Percentiles rank a stretch among this genome's conserved stretches.
These are phyloP conservation scores for Rhododendron vialii DNA, from an alignment of 148 eudicot species.

Conservation along the genomic window DNA sequence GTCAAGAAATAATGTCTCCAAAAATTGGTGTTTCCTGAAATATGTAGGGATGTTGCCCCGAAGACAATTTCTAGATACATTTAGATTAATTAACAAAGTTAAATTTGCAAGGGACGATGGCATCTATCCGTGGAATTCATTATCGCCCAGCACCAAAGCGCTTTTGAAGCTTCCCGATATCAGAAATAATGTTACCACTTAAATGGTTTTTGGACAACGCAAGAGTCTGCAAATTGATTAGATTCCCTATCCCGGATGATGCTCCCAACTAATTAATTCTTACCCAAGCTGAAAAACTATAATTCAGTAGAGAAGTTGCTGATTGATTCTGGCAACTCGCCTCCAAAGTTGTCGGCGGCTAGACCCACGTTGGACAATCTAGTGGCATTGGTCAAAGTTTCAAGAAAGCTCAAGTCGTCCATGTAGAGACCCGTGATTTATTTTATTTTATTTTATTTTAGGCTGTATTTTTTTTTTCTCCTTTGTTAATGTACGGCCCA, in stretches of 20 bases:
- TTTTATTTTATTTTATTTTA: too few relatives aligned
- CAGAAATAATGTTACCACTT: not conserved
- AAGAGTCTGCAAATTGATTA: not conserved
- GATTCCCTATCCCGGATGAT: not conserved
- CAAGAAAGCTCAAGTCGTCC: not conserved
- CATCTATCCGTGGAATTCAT: not conserved
- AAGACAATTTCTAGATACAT: not conserved
- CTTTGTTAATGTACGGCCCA: too few relatives aligned
- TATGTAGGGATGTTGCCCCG: not conserved
- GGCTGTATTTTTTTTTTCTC: too few relatives aligned
- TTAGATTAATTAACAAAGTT: not conserved
- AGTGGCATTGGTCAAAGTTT: not conserved
- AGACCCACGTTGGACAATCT: not conserved
- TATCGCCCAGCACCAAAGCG: accelerated
- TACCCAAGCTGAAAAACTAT: accelerated
- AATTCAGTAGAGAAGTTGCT: not conserved
- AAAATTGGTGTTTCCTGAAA: not conserved
- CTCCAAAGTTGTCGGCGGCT: not conserved
- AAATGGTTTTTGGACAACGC: not conserved
- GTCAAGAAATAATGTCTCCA: not conserved
- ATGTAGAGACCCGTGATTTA: too few relatives aligned
- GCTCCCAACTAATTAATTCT: not conserved
- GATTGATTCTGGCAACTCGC: not conserved
- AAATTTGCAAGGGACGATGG: not conserved
- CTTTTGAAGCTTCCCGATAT: not conserved